Evolutionary conservation across 1,139 yeast species (phyloP).

Genomic region (Yamadazyma mexicana): DNA sequence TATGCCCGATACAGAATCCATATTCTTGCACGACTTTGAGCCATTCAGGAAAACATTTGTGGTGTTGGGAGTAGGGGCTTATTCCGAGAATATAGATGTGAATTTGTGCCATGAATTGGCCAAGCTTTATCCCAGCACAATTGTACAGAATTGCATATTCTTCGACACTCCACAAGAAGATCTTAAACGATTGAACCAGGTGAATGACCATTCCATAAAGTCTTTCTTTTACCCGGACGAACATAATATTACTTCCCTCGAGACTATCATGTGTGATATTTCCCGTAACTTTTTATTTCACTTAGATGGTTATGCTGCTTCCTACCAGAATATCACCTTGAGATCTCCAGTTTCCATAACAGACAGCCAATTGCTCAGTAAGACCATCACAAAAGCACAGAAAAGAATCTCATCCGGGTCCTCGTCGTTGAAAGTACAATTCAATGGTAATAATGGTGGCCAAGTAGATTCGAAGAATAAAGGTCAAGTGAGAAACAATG

Average conservation of each 20-base stretch:
- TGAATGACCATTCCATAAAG: slow-evolving; percentile 22
- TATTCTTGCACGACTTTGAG: slow-evolving; percentile 82
- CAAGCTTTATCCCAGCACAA: slow-evolving; percentile 52
- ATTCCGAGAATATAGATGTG: slow-evolving; percentile 13
- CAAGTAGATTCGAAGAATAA: slow-evolving; percentile 14
- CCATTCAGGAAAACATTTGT: slow-evolving; percentile 78
- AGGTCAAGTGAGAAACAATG: slow-evolving; percentile 43
- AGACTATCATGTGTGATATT: slow-evolving; percentile 73
- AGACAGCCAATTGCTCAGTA: slow-evolving; percentile 49
- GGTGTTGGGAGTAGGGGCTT: slow-evolving; percentile 62
- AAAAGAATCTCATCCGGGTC: slow-evolving; percentile 42
- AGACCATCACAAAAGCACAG: slow-evolving; percentile 54
- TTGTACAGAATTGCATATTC: slow-evolving; percentile 61
- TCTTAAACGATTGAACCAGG: slow-evolving; percentile 15
- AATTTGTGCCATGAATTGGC: slow-evolving; percentile 19
- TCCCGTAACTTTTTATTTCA: slow-evolving; percentile 62
- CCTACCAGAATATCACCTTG: slow-evolving; percentile 68
- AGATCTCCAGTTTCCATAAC: slow-evolving; percentile 71
- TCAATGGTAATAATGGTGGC: slow-evolving; percentile 14
- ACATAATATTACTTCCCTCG: slow-evolving; percentile 45
- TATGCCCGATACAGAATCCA: slow-evolving; percentile 53
- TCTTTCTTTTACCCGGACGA: slow-evolving; percentile 27
- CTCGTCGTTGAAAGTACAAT: slow-evolving; percentile 36
- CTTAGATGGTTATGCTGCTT: slow-evolving; percentile 67
- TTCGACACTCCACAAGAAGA: slow-evolving; percentile 51